Evolutionary conservation across 257 asterid species (phyloP), one percentile per base, ranked within the genome.

Genomic region (Catharanthus roseus): DNA sequence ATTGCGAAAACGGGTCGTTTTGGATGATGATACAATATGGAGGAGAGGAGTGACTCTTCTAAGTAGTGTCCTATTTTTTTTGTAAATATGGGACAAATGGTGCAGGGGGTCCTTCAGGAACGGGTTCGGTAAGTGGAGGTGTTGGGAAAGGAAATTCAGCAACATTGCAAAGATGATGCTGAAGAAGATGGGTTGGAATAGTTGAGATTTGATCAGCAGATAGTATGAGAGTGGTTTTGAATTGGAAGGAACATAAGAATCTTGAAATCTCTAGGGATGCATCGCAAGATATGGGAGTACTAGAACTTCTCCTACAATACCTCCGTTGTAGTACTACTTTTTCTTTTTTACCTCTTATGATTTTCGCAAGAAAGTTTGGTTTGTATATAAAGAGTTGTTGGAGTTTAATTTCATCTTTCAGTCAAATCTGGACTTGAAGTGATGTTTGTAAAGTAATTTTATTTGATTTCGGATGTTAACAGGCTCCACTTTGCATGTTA

Each of bases 251-350:
- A 6, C 87, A 77, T 1, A 86, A 41, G 61, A 70, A 79, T 78
- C 72, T 84, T 77, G 89, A 85, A 33, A 88, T 84, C 77, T 88
- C 95, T 8, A 76, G 77, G 68, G 78, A 75, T 5, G 90, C 4
- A 73, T 0, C 96, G n/a, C 92, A 76, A 85, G 85, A 66, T 86
- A 88, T 24, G 96, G 96, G 19, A 88, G 70, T 66, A 88, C 85
- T 55, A 88, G 33, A 47, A 86, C 77, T 72, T 86, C 89, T 60
- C 70, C 72, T 2, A 38, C 34, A 36, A 33, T 72, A 68, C 86
- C 82, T 70, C 87, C 83, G 85, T 83, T 12, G 45, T 53, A 21
- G 63, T 21, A 9, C n/a, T n/a, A n/a, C n/a, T n/a, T n/a, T n/a
- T 28, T n/a, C 31, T 55, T 21, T 55, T 55, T n/a, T 54, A 3